Evolutionary conservation across 2,329 filamentous ascomycete species (phyloP), one percentile per base, ranked within the genome.

Genomic region (Fonsecaea multimorphosa): DNA sequence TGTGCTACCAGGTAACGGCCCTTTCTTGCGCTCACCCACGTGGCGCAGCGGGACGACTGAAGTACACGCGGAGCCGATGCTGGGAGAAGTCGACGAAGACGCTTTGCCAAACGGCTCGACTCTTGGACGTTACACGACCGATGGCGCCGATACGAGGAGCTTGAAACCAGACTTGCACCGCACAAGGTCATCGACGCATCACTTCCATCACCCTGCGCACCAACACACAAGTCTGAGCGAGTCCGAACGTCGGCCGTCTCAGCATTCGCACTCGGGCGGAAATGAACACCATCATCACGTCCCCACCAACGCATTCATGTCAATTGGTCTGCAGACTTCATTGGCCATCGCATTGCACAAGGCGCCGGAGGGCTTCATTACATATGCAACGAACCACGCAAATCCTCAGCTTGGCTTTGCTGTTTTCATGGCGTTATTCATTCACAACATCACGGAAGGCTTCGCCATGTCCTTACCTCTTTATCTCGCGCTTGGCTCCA

Each of bases 361-460:
- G 76, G 90, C 98, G 38, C 95, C 95, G 1, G 95, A 90, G 77
- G 87, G 87, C 44, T 89, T 89, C 78, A 89, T 99, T 72, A 98
- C 94, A 0, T 99, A 96, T 76, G 94, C 95, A 9, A 97, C 95
- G 9, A 99, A 98, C 78, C 95, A 99, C 76, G 94, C 93, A 12
- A 98, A 93, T 76, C 93, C 95, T 0, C 83, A 86, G 0, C 86
- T 99, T 0, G 95, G 95, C 22, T 88, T 97, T 78, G 91, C 91
- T 59, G 92, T 99, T 61, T 99, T 99, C 80, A 86, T 98, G 77
- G 94, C 95, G 0, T 85, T 99, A 7, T 97, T 97, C 75, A 94
- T 99, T 65, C 95, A 99, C 84, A 99, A 98, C 80, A 96, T 99
- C 74, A 93, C 92, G 31, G 95, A 99, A 80, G 95, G 95, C 1